Base-by-base conservation (phyloP, 306 rosid species). In the Lathyrus oleraceus region DNA sequence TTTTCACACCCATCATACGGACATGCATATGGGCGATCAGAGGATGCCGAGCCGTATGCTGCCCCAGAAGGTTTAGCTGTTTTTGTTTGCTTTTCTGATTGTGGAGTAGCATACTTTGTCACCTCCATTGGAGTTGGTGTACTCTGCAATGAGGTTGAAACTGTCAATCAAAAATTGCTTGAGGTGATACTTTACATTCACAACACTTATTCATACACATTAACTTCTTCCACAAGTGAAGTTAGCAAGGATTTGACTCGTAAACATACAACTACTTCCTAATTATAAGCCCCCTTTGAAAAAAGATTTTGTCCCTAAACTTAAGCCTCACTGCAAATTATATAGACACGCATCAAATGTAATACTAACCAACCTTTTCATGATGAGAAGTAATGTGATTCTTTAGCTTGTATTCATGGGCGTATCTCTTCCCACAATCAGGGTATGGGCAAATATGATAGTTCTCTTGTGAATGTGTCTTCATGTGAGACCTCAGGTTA, bases 371-470 rank as follows among this genome's bases (percentile, higher is more conserved):
- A 76, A 94, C 99, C 96, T 91, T 95, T 86, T 95, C 97, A 58
- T 95, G 99, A 77, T 95, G 97, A 67, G 96, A 78, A 2, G 86
- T 52, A 74, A 95, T 81, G 69, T 95, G 97, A 82, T 95, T 95
- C 87, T 87, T 95, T n/a, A 95, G 89, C 84, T 95, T 95, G 87
- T 95, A 95, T 74, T 95, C 97, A 6, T 95, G 97, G 32, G 97
- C 96, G 40, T 86, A 95, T 95, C 97, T 87, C 96, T 91, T 95
- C 76, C 97, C 97, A 80, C 98, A 94, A 56, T 90, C 97, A 1
- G 82, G 85, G 79, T 87, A 94, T 8, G 97, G 96, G 81, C 97
- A 95, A 17, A 91, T 82, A 74, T 91, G 97, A 79, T 95, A 95
- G 77, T 95, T 95, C 77, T 95, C 97, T 86, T 88, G 92, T 7